Conservation (phyloP, 169 alveolate genomes). For the Cardiosporidium cionae region DNA sequence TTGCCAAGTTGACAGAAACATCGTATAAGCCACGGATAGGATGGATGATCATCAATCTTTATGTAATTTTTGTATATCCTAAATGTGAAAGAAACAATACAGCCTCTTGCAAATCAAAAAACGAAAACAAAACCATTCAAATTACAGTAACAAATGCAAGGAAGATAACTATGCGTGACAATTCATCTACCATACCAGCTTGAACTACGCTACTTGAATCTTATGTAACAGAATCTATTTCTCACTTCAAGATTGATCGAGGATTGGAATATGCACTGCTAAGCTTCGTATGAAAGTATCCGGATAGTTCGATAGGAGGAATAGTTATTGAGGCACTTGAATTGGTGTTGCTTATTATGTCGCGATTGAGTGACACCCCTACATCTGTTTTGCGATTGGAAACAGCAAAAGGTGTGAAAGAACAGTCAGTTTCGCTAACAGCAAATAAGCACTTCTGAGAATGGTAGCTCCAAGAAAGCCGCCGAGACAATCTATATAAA, state of each 20-base stretch:
- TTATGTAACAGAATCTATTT: too few species aligned
- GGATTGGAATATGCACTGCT: background rate
- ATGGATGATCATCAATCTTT: constrained; percentile 61
- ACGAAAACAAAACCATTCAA: background rate
- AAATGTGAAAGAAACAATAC: background rate
- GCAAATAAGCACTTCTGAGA: too few species aligned
- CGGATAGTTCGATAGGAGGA: background rate
- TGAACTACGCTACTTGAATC: background rate
- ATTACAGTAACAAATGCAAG: background rate
- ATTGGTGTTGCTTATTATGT: too few species aligned
- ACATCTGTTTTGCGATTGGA: too few species aligned
- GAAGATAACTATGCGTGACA: background rate
- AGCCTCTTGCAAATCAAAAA: background rate
- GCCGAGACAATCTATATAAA: too few species aligned
- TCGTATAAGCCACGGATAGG: constrained; percentile 68
- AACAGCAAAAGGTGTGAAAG: too few species aligned
- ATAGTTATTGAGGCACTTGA: too few species aligned
- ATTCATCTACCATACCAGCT: background rate
- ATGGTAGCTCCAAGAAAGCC: too few species aligned
- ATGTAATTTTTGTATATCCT: constrained; percentile 66
- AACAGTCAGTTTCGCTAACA: too few species aligned
- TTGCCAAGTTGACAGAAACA: constrained; percentile 72
- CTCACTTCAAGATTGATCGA: background rate
- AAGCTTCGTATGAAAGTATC: background rate
- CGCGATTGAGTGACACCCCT: too few species aligned